Percentiles rank a stretch among this genome's conserved stretches.
Evolutionary conservation across 2,329 filamentous ascomycete genomes (phyloP).

Genomic region (Sporothrix luriei): DNA sequence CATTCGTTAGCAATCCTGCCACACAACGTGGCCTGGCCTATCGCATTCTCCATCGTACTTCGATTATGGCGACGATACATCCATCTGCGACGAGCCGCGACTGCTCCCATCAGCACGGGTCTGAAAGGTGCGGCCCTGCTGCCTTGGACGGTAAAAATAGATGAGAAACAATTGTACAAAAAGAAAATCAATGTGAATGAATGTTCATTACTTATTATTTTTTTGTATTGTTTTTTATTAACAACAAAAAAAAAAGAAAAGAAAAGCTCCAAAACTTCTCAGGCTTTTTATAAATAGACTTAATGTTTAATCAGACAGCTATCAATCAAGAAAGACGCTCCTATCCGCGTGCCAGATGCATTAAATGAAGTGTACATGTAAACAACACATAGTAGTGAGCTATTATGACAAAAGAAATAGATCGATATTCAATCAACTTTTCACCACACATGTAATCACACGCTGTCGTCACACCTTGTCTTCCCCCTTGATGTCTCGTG

Average conservation of each 20-base stretch:
- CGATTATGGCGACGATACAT: neutral
- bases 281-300: too few species aligned
- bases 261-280: neutral
- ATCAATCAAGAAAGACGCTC: too few species aligned
- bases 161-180: neutral
- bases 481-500: neutral
- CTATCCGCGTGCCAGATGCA: too few species aligned
- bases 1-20: neutral
- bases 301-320: too few species aligned
- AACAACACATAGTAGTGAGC: neutral
- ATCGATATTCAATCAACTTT: neutral
- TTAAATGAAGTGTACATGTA: too few species aligned
- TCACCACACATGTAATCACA: too few species aligned
- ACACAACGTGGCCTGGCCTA: neutral
- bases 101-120: neutral
- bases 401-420: neutral
- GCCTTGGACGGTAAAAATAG: neutral
- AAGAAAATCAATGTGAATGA: neutral
- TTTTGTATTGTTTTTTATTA: too few species aligned
- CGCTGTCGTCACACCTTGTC: neutral
- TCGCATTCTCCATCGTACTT: neutral
- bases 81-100: neutral
- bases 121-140: conserved; percentile 5
- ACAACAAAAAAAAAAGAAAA: too few species aligned
- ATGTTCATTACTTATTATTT: too few species aligned